Evolutionary conservation across 2,329 filamentous ascomycete species (phyloP).

Genomic region (Cladophialophora immunda): DNA sequence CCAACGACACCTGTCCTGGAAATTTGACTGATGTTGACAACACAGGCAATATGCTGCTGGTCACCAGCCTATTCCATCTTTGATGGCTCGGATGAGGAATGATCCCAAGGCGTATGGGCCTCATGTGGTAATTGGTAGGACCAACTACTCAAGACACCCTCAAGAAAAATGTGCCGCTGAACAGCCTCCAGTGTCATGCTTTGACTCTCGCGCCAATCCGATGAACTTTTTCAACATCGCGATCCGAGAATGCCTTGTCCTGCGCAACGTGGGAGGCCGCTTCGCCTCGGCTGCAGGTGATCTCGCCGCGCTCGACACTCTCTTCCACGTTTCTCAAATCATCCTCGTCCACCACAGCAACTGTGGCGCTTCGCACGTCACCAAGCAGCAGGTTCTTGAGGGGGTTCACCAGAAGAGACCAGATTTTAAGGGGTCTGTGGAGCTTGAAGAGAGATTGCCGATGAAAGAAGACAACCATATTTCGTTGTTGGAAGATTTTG

Average conservation of each 20-base stretch:
- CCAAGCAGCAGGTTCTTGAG: slow-evolving; percentile 11
- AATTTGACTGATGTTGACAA: neutral
- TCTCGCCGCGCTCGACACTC: slow-evolving; percentile 26
- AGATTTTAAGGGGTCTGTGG: slow-evolving; percentile 10
- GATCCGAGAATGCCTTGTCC: slow-evolving; percentile 17
- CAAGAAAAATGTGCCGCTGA: neutral
- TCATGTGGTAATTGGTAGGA: slow-evolving; percentile 21
- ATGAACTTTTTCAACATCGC: slow-evolving; percentile 13
- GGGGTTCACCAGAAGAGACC: slow-evolving; percentile 20
- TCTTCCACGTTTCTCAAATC: slow-evolving; percentile 20
- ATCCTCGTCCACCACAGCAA: slow-evolving; percentile 26
- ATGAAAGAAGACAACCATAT: slow-evolving; percentile 18
- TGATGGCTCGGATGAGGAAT: slow-evolving; percentile 15
- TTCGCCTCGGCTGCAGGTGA: slow-evolving; percentile 18
- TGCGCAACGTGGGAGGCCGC: slow-evolving; percentile 26
- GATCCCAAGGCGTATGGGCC: slow-evolving; percentile 24
- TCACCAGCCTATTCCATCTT: slow-evolving; percentile 13
- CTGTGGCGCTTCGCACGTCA: slow-evolving; percentile 26
- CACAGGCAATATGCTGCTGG: slow-evolving; percentile 22
- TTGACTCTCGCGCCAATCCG: slow-evolving; percentile 27
- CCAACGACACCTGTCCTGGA: neutral
- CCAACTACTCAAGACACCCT: neutral
- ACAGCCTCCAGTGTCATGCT: slow-evolving; percentile 21
- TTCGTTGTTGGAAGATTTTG: slow-evolving; percentile 17
- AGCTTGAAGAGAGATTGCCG: slow-evolving; percentile 16